Evolutionary conservation across 1,284 basidiomycete genomes (phyloP).

Genomic region (Cutaneotrichosporon cutaneum): DNA sequence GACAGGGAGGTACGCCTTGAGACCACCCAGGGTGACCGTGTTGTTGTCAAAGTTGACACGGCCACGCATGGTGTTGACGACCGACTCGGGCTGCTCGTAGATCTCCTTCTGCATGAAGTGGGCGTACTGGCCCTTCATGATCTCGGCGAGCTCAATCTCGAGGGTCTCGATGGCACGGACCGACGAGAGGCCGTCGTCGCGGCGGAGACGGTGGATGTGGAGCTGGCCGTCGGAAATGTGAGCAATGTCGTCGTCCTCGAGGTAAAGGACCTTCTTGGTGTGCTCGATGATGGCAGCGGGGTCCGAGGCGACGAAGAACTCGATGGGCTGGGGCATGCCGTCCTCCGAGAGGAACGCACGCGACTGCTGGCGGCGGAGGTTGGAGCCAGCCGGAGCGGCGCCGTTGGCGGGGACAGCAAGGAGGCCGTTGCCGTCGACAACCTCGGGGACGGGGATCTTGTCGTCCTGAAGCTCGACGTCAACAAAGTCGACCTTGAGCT

Average conservation of each 20-base stretch:
- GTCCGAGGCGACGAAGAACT: constrained; percentile 99
- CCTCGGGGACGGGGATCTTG: constrained; percentile 33
- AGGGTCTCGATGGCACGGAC: constrained; percentile 98
- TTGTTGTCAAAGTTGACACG: constrained; percentile 97
- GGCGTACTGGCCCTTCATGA: constrained; percentile 99
- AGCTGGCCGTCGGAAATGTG: constrained; percentile 96
- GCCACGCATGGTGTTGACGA: constrained; percentile 99
- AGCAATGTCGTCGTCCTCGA: constrained; percentile 98
- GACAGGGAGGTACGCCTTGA: constrained; percentile 91
- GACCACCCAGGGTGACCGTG: constrained; percentile 88
- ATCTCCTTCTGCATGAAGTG: constrained; percentile 99
- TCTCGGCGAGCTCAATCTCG: constrained; percentile 97
- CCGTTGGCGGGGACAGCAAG: constrained; percentile 70
- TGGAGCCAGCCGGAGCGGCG: constrained; percentile 62
- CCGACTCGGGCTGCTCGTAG: constrained; percentile 99
- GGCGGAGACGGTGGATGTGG: constrained; percentile 96
- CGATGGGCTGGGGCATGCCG: constrained; percentile 97
- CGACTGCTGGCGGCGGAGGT: constrained; percentile 91
- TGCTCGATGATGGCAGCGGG: constrained; percentile 96
- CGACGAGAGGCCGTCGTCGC: constrained; percentile 72
- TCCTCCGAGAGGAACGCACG: constrained; percentile 98
- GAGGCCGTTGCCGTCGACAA: constrained; percentile 55
- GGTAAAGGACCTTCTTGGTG: constrained; percentile 97
- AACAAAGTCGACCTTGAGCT: constrained; percentile 99
- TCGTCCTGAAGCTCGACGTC: constrained; percentile 90